A percentile compares a stretch with the other conserved stretches of the same genome.
These are phyloP conservation scores for Trifolium subterraneum DNA, from an alignment of 306 rosid genomes.

Conservation along the genomic window DNA sequence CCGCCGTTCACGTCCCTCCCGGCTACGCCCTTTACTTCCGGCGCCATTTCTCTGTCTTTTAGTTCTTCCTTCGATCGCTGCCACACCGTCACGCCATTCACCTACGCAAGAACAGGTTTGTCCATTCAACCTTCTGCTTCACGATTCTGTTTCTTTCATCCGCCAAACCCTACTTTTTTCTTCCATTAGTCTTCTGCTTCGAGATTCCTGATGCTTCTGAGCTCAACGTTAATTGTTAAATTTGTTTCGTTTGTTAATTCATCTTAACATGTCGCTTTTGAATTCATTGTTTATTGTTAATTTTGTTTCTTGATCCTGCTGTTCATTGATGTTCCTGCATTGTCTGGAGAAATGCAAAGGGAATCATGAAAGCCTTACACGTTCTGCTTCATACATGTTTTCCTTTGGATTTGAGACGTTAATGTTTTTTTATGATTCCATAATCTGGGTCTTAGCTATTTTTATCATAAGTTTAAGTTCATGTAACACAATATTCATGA, in stretches of 20 bases:
- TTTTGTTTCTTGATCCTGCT: too few species aligned
- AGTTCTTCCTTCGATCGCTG: too few species aligned
- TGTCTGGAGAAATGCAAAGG: too few species aligned
- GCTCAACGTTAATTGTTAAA: background rate
- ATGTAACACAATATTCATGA: background rate
- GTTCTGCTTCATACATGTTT: too few species aligned
- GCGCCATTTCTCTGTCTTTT: too few species aligned
- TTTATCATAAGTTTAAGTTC: background rate
- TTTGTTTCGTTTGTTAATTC: too few species aligned
- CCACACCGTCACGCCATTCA: background rate
- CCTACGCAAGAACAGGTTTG: background rate
- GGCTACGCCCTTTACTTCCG: too few species aligned
- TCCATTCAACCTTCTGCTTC: background rate
- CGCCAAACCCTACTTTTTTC: background rate
- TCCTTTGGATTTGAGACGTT: background rate
- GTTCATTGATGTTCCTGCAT: background rate
- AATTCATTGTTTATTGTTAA: background rate
- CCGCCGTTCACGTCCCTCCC: too few species aligned
- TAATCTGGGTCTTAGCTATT: background rate
- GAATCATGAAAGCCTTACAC: too few species aligned
- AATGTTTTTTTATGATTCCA: background rate
- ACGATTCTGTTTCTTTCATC: background rate
- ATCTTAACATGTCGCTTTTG: too few species aligned
- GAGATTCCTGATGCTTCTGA: background rate
- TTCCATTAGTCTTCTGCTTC: background rate